A percentile compares a stretch with the other conserved stretches of the same genome.
Conservation (phyloP, 495 filamentous ascomycete species). For the Massariosphaeria phaeospora region DNA sequence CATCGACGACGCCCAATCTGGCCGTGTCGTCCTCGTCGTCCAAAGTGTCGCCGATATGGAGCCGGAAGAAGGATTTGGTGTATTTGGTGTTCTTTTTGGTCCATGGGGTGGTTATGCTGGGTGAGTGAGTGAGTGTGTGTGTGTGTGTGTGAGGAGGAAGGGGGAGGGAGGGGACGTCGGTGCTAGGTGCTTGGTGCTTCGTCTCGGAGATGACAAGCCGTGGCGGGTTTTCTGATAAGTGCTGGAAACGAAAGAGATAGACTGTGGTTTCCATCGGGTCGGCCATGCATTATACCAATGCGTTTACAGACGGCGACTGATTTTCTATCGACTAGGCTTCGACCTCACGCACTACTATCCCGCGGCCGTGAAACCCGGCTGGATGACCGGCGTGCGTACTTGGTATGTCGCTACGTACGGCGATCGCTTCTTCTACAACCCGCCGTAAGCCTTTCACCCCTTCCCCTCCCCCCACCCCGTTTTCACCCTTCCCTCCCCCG, state of each 20-base stretch:
- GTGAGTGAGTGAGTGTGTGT: slow-evolving; percentile 43
- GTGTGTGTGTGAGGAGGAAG: not conserved
- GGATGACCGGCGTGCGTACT: slow-evolving; percentile 49
- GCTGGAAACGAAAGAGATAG: not conserved
- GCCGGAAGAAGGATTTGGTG: slow-evolving; percentile 52
- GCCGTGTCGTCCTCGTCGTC: too few relatives aligned
- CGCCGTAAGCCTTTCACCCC: slow-evolving; percentile 43
- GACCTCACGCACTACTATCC: slow-evolving; percentile 61
- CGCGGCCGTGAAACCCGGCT: slow-evolving; percentile 45
- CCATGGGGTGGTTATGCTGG: slow-evolving; percentile 62
- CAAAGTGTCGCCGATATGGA: too few relatives aligned
- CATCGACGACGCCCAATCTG: too few relatives aligned
- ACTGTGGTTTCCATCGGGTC: not conserved
- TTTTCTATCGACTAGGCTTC: slow-evolving; percentile 45
- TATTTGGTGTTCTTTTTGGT: slow-evolving; percentile 68
- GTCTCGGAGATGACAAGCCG: not conserved
- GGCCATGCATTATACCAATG: not conserved
- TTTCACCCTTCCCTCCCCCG: not conserved
- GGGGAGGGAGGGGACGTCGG: not conserved
- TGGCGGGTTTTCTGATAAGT: not conserved
- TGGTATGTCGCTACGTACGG: slow-evolving; percentile 65
- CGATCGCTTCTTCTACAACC: slow-evolving; percentile 68
- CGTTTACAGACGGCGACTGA: not conserved
- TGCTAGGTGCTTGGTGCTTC: too few relatives aligned
- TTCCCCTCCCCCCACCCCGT: not conserved